phyloP scores from a whole-genome alignment of 2,329 filamentous ascomycete genomes.

The Cordyceps cicadae region DNA sequence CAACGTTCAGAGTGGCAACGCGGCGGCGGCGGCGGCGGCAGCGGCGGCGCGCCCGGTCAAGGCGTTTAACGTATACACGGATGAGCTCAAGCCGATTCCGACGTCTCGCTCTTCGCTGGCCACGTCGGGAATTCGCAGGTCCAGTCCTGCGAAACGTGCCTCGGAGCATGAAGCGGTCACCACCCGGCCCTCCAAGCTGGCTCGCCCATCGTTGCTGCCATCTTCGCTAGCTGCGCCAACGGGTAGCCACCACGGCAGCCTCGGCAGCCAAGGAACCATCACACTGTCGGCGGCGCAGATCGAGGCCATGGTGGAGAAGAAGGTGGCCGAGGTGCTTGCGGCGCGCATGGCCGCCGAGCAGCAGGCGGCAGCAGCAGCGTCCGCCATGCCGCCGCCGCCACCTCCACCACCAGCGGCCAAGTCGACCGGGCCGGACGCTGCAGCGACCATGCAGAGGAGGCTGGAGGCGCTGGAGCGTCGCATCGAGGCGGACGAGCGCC shows the following conservation, averaged over 20 bases:
- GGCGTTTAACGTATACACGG: constrained; percentile 79
- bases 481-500: constrained; percentile 56
- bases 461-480: constrained; percentile 78
- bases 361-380: constrained; percentile 20
- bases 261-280: constrained; percentile 23
- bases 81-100: constrained; percentile 48
- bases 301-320: constrained; percentile 85
- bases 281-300: constrained; percentile 66
- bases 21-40: constrained; percentile 19
- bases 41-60: constrained; percentile 39
- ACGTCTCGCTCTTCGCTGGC: constrained; percentile 26
- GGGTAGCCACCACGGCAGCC: neutral
- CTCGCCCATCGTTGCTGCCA: constrained; percentile 24
- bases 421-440: constrained; percentile 44
- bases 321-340: constrained; percentile 81
- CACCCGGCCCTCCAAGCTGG: constrained; percentile 41
- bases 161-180: constrained; percentile 29
- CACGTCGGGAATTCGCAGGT: constrained; percentile 26
- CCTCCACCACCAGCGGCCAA: constrained; percentile 27
- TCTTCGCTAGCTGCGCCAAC: constrained; percentile 15
- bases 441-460: constrained; percentile 55
- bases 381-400: constrained; percentile 24
- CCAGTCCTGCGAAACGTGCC: constrained; percentile 33
- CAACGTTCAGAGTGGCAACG: constrained; percentile 58
- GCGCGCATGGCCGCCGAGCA: constrained; percentile 51